phyloP scores from a whole-genome alignment of 2,329 filamentous ascomycete species.

The Cryphonectria parasitica region DNA sequence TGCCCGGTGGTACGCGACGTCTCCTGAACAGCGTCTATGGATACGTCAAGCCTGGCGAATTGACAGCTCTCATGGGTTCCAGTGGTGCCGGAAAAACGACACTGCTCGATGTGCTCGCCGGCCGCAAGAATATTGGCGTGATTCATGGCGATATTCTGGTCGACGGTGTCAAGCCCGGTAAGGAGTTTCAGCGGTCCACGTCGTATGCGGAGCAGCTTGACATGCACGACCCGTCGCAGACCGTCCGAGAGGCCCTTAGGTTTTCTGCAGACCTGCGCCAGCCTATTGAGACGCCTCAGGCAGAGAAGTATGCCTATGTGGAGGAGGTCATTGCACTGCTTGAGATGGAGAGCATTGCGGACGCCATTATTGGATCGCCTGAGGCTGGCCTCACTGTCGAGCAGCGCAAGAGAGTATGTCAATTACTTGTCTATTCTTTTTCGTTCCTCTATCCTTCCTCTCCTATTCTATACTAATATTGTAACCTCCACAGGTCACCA shows the following conservation, averaged over 20 bases:
- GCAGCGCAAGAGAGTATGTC: slow-evolving; percentile 68
- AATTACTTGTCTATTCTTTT: neutral
- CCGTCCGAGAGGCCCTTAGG: slow-evolving; percentile 64
- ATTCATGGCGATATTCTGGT: slow-evolving; percentile 61
- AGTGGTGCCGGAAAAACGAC: slow-evolving; percentile 90
- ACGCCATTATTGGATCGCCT: slow-evolving; percentile 60
- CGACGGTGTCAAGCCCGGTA: slow-evolving; percentile 59
- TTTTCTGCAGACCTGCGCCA: slow-evolving; percentile 67
- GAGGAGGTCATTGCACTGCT: slow-evolving; percentile 61
- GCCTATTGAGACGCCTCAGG: slow-evolving; percentile 54
- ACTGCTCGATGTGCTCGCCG: slow-evolving; percentile 73
- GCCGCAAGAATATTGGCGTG: slow-evolving; percentile 64
- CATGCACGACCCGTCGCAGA: slow-evolving; percentile 64
- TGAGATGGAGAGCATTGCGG: slow-evolving; percentile 62
- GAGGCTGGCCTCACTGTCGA: slow-evolving; percentile 73
- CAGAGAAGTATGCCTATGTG: slow-evolving; percentile 63
- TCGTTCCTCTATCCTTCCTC: neutral
- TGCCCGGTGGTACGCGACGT: slow-evolving; percentile 58
- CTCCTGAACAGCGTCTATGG: slow-evolving; percentile 63
- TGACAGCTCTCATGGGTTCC: slow-evolving; percentile 81
- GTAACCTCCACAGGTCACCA: slow-evolving; percentile 55
- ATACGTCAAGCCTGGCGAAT: slow-evolving; percentile 75
- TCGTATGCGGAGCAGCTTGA: slow-evolving; percentile 67
- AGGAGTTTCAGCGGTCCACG: slow-evolving; percentile 64
- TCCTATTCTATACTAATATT: neutral